Conservation (phyloP, 2,329 filamentous ascomycete genomes). For the Beauveria bassiana region DNA sequence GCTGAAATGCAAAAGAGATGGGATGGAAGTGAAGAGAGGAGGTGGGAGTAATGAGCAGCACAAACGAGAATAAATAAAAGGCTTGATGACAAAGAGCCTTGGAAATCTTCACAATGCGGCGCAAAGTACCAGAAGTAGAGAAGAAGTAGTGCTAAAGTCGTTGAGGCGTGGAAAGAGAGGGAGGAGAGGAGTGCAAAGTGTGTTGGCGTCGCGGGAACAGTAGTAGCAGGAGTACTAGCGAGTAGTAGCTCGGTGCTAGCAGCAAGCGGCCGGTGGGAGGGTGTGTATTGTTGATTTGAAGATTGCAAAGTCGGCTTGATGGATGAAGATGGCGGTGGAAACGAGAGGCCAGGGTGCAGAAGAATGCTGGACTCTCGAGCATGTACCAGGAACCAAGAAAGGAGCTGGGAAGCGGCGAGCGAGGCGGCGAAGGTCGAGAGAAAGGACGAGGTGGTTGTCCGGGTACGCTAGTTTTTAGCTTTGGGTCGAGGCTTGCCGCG, state of each 20-base stretch:
- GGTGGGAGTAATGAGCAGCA: neutral
- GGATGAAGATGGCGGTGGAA: neutral
- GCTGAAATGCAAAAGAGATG: slow-evolving; percentile 16
- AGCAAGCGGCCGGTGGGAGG: neutral
- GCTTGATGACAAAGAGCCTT: no score
- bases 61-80: neutral
- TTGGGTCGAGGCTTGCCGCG: slow-evolving; percentile 11
- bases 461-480: slow-evolving; percentile 9
- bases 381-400: neutral
- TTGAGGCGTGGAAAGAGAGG: neutral
- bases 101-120: neutral
- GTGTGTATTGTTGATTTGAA: neutral
- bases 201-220: slow-evolving; percentile 1
- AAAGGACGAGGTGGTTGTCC: neutral
- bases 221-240: neutral
- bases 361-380: neutral
- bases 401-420: neutral
- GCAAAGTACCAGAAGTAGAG: neutral
- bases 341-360: neutral
- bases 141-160: neutral
- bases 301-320: neutral
- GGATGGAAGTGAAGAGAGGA: slow-evolving; percentile 16
- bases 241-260: neutral
- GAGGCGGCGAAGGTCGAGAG: neutral
- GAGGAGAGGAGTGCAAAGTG: neutral